Evolutionary conservation across 192 early-diverging fungal genomes (phyloP), one percentile per base, ranked within the genome.

Genomic region (Phycomyces nitens): DNA sequence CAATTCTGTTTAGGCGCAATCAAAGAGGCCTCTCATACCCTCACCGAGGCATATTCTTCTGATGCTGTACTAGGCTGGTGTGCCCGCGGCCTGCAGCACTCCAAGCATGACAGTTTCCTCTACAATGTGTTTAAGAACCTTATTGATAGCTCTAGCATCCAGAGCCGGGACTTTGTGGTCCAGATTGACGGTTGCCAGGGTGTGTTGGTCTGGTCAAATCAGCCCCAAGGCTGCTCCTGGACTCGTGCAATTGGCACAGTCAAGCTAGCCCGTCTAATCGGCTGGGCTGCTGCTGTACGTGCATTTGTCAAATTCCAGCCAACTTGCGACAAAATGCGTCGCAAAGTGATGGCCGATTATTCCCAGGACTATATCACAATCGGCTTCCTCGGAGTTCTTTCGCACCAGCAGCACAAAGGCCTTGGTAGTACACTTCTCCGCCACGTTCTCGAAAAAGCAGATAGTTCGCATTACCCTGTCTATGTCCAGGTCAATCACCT

Each of bases 141-240:
- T 11, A 39, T 73, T 7, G 63, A 73, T 22, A 24, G 56, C 24
- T 65, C 65, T 4, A 64, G 59, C 21, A 18, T 63, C 23, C 56
- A 58, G 26, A 73, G 67, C 51, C 51, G 64, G 8, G 73, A 75
- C n/a, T 75, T 58, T 49, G 68, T 57, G 2, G 43, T 75, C 26
- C 73, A 75, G 62, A 41, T 70, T 15, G 73, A 75, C n/a, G 73
- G 67, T 2, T 75, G 66, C 53, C 69, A 75, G 53, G 73, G 73
- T 49, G 73, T 69, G 9, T 23, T 69, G 8, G 24, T 70, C 26
- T 75, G 67, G 67, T 65, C 62, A 0, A 70, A 56, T 11, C 21
- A 26, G 18, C 34, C 62, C 0, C 59, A 61, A 41, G 56, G 58
- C 12, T 61, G 60, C 6, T 57, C 58, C 16, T 62, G 60, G 34